These are phyloP conservation scores for Termitomyces sp. DNA, from an alignment of 768 basidiomycete species.

Conservation along the genomic window DNA sequence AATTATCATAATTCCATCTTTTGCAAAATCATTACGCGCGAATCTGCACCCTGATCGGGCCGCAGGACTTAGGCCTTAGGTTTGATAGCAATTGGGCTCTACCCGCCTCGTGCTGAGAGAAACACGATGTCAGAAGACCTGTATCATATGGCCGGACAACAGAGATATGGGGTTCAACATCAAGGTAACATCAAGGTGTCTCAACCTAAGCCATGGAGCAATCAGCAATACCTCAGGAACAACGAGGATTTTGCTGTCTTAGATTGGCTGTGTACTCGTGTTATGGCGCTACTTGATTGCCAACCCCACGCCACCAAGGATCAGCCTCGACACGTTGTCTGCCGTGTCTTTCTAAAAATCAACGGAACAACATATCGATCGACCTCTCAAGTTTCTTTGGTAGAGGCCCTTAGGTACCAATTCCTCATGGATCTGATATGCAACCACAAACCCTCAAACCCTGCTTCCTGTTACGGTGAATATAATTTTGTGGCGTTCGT, in stretches of 20 bases:
- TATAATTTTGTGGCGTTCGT: constrained; percentile 8
- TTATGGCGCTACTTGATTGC: background rate
- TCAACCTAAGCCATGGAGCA: constrained; percentile 1
- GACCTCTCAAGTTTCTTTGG: constrained; percentile 1
- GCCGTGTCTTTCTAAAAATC: constrained; percentile 1
- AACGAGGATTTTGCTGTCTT: background rate
- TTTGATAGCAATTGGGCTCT: background rate
- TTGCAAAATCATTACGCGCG: background rate
- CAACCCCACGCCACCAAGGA: constrained; percentile 7
- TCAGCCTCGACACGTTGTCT: background rate
- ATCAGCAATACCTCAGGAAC: background rate
- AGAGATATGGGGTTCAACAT: constrained; percentile 6
- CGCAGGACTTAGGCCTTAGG: background rate
- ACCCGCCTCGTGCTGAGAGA: constrained; percentile 8
- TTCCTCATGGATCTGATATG: constrained; percentile 10
- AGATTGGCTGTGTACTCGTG: background rate
- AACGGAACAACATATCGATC: constrained; percentile 10
- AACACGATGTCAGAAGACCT: constrained; percentile 7
- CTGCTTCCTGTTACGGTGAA: constrained; percentile 1
- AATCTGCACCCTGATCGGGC: background rate
- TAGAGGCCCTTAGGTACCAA: background rate
- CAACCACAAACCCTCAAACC: background rate
- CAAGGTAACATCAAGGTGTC: too few species aligned
- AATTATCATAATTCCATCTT: background rate
- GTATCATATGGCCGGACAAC: constrained; percentile 9